phyloP scores from a whole-genome alignment of 2,329 filamentous ascomycete genomes.

The Capronia coronata region DNA sequence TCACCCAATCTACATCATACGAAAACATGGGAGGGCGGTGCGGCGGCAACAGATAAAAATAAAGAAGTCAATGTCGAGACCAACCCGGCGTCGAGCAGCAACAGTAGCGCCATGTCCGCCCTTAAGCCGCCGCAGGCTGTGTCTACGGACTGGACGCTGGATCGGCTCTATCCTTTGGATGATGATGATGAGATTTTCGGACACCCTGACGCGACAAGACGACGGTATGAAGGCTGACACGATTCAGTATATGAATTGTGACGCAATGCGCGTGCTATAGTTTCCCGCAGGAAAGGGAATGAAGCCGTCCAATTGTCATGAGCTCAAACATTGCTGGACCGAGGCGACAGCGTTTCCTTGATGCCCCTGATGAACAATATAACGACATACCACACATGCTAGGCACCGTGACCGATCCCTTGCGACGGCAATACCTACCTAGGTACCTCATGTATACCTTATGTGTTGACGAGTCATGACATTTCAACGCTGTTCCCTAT shows the following conservation, averaged over 20 bases:
- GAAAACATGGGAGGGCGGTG: constrained; percentile 2
- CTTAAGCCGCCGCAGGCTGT: constrained; percentile 4
- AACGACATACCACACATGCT: too few relatives aligned
- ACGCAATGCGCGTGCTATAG: too few relatives aligned
- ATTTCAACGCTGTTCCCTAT: neutral
- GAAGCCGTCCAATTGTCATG: too few relatives aligned
- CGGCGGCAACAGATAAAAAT: constrained; percentile 2
- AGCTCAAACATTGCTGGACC: too few relatives aligned
- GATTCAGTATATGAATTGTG: too few relatives aligned
- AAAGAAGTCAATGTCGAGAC: constrained; percentile 14
- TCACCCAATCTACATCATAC: neutral
- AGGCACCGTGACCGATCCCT: too few relatives aligned
- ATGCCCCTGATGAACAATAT: too few relatives aligned
- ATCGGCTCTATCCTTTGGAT: constrained; percentile 27
- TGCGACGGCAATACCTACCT: too few relatives aligned
- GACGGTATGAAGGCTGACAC: constrained; percentile 14
- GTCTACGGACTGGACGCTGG: constrained; percentile 20
- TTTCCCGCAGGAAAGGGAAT: too few relatives aligned
- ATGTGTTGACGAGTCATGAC: neutral
- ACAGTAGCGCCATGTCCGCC: constrained; percentile 16
- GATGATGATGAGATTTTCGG: constrained; percentile 18
- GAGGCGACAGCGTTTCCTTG: too few relatives aligned
- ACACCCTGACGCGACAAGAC: constrained; percentile 10
- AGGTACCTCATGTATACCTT: too few relatives aligned
- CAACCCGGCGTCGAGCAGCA: constrained; percentile 15